Conservation (phyloP, 192 early-diverging fungal genomes). For the Coemansia sp. region DNA sequence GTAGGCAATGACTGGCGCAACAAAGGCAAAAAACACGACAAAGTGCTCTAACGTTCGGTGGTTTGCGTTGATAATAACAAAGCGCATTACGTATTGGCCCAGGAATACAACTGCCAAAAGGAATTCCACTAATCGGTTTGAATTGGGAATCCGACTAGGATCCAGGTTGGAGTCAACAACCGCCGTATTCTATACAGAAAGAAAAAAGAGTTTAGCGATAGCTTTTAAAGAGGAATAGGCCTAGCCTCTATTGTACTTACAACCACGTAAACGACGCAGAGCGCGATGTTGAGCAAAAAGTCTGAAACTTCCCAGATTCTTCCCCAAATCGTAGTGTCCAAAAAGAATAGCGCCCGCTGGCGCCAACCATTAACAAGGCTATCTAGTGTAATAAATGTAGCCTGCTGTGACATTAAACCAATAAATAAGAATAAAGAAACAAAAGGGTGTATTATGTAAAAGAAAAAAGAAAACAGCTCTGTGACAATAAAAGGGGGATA, state of each 20-base stretch:
- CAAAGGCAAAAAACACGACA: conserved; percentile 42
- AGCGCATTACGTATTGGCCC: conserved; percentile 35
- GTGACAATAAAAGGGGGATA: neutral
- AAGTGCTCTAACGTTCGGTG: conserved; percentile 30
- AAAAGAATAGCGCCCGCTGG: conserved; percentile 36
- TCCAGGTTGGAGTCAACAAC: conserved; percentile 20
- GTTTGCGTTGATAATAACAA: conserved; percentile 44
- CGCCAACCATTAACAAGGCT: conserved; percentile 51
- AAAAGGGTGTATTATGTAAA: neutral
- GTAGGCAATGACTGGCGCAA: conserved; percentile 35
- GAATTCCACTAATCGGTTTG: conserved; percentile 34
- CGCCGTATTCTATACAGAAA: conserved; percentile 34
- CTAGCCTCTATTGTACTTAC: conserved; percentile 21
- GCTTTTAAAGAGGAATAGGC: neutral
- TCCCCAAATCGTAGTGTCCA: conserved; percentile 49
- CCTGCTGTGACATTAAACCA: conserved; percentile 29
- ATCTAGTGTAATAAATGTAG: conserved; percentile 47
- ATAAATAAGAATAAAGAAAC: neutral
- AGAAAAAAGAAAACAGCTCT: neutral
- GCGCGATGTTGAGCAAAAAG: conserved; percentile 26
- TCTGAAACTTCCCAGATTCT: conserved; percentile 47
- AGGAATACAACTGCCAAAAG: conserved; percentile 31
- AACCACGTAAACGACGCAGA: conserved; percentile 42
- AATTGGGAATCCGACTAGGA: conserved; percentile 23
- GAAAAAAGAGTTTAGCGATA: neutral